phyloP scores from a whole-genome alignment of 495 filamentous ascomycete species.

The Penicillium paxilli region DNA sequence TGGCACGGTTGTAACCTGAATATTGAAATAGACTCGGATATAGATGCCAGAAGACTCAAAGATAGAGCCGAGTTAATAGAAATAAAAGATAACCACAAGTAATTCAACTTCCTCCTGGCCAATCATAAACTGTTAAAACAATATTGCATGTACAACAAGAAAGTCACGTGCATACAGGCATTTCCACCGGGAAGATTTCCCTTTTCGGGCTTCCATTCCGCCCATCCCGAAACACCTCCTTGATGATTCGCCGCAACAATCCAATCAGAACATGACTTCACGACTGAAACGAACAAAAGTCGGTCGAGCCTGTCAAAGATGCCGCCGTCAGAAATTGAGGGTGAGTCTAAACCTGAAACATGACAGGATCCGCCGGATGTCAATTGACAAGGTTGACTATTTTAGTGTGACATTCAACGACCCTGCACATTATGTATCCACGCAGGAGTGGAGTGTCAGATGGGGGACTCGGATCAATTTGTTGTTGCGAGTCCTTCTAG shows the following conservation, averaged over 20 bases:
- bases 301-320: conserved; percentile 13
- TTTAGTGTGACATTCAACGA: conserved; percentile 19
- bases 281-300: conserved; percentile 8
- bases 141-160: no score
- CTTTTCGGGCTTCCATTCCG: background rate
- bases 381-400: background rate
- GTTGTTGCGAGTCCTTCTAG: background rate
- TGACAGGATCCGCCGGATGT: no score
- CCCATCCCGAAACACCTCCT: background rate
- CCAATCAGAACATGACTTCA: conserved; percentile 3
- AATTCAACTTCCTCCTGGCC: no score
- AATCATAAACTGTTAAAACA: no score
- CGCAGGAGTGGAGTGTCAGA: conserved; percentile 5
- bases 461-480: background rate
- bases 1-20: no score
- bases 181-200: background rate
- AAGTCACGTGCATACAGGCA: background rate
- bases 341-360: background rate
- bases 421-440: conserved; percentile 12
- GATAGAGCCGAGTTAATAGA: no score
- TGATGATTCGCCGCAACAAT: background rate
- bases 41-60: no score
- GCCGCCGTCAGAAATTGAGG: conserved; percentile 14
- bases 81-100: no score
- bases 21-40: no score